These are phyloP conservation scores for Rhodotorula mucilaginosa DNA, from an alignment of 1,284 basidiomycete species.

Conservation along the genomic window DNA sequence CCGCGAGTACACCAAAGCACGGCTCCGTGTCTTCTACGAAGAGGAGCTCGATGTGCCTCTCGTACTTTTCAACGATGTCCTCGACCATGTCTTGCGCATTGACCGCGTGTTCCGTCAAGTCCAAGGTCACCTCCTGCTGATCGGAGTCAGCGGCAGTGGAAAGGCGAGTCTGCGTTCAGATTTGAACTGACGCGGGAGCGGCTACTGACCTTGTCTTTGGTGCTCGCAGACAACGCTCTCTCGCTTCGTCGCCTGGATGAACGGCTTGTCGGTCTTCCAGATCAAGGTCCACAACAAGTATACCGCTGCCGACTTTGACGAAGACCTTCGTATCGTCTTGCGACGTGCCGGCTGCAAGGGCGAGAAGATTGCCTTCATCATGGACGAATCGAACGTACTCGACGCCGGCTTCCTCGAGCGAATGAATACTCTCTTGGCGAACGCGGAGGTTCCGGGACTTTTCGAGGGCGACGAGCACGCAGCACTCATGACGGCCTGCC, in stretches of 20 bases:
- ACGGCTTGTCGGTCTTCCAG: constrained; percentile 96
- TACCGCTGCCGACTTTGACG: constrained; percentile 96
- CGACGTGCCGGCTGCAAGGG: constrained; percentile 94
- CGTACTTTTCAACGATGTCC: constrained; percentile 96
- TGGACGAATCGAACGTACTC: constrained; percentile 99
- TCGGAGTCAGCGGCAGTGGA: constrained; percentile 96
- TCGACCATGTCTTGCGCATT: constrained; percentile 94
- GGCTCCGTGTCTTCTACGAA: constrained; percentile 91
- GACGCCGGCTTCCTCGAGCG: constrained; percentile 98
- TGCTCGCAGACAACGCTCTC: constrained; percentile 81
- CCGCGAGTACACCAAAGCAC: constrained; percentile 93
- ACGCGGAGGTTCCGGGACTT: constrained; percentile 98
- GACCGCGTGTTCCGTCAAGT: constrained; percentile 99
- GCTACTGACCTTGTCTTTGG: background rate
- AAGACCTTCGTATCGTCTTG: constrained; percentile 89
- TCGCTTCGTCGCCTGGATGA: constrained; percentile 99
- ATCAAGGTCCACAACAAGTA: constrained; percentile 99
- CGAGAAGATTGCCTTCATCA: constrained; percentile 99
- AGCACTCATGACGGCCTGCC: constrained; percentile 95
- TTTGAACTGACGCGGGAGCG: background rate
- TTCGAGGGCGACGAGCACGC: constrained; percentile 98
- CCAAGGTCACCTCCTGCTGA: constrained; percentile 92
- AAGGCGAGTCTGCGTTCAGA: constrained; percentile 62
- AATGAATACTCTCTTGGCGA: constrained; percentile 98
- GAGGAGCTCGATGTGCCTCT: constrained; percentile 98